phyloP scores from a whole-genome alignment of 2,329 filamentous ascomycete genomes.

The Eutypa lata region DNA sequence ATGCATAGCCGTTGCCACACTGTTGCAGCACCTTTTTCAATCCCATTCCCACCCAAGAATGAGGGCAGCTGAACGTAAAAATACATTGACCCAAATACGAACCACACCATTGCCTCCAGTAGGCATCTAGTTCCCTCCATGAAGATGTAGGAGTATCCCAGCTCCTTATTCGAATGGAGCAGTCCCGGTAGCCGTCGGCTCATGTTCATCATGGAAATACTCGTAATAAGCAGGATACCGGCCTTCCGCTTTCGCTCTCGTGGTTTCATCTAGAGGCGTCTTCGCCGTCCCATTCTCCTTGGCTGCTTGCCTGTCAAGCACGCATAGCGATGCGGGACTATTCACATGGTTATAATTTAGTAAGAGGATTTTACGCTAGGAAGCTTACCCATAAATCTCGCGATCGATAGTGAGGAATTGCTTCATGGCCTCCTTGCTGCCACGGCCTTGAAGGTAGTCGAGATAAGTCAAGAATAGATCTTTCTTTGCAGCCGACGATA shows the following conservation, averaged over 20 bases:
- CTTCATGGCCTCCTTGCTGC: conserved; percentile 79
- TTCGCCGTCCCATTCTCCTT: conserved; percentile 45
- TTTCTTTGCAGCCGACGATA: conserved; percentile 66
- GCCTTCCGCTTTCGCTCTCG: conserved; percentile 48
- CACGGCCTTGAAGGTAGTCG: conserved; percentile 77
- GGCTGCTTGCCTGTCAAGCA: conserved; percentile 31
- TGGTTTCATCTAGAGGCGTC: conserved; percentile 49
- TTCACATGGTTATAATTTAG: conserved; percentile 6
- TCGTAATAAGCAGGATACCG: conserved; percentile 52
- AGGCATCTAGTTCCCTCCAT: not conserved
- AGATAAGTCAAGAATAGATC: conserved; percentile 78
- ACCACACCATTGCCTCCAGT: not conserved
- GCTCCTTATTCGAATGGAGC: conserved; percentile 47
- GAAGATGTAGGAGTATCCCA: not conserved
- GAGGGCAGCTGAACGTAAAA: conserved; percentile 4
- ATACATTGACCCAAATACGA: not conserved
- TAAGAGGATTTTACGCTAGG: conserved; percentile 3
- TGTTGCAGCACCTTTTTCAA: not conserved
- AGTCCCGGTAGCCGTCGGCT: conserved; percentile 44
- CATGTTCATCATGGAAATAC: conserved; percentile 42
- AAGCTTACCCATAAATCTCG: conserved; percentile 76
- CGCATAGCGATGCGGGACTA: conserved; percentile 46
- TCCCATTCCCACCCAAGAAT: not conserved
- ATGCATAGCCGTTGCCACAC: not conserved
- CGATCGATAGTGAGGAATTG: conserved; percentile 80